Evolutionary conservation across 768 basidiomycete species (phyloP).

Genomic region (Boletus edulis): DNA sequence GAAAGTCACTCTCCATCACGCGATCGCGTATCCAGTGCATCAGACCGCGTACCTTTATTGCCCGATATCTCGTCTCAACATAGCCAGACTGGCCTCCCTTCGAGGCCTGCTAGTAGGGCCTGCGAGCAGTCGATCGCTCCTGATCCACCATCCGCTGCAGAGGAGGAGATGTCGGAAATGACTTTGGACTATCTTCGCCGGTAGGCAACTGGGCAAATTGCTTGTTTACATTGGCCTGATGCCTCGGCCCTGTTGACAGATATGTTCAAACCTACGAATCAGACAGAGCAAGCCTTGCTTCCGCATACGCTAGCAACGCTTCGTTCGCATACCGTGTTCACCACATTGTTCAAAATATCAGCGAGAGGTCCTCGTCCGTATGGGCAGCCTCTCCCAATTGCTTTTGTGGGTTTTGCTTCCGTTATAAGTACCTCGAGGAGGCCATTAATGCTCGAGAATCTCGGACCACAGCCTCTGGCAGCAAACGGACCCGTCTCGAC

Average conservation of each 20-base stretch:
- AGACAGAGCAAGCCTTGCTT: slow-evolving; percentile 32
- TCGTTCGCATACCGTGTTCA: slow-evolving; percentile 31
- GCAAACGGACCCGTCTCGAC: slow-evolving; percentile 26
- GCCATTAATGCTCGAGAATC: background rate
- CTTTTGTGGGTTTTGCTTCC: slow-evolving; percentile 15
- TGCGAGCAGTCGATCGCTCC: background rate
- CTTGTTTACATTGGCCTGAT: slow-evolving; percentile 2
- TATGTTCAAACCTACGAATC: slow-evolving; percentile 32
- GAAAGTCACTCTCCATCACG: background rate
- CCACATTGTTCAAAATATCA: background rate
- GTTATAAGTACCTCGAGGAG: background rate
- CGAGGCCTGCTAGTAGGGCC: background rate
- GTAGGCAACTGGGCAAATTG: slow-evolving; percentile 16
- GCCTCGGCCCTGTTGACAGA: slow-evolving; percentile 12
- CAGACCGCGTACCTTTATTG: background rate
- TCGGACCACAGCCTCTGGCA: slow-evolving; percentile 13
- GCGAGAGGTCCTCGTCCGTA: background rate
- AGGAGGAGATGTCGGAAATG: slow-evolving; percentile 30
- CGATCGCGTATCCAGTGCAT: background rate
- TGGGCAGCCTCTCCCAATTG: slow-evolving; percentile 1
- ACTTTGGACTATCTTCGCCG: slow-evolving; percentile 28
- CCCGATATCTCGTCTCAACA: background rate
- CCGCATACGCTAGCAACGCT: slow-evolving; percentile 30
- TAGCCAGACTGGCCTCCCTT: background rate
- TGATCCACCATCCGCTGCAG: slow-evolving; percentile 6